Conservation (phyloP, 2,329 filamentous ascomycete genomes). For the Nigrograna mackinnonii region DNA sequence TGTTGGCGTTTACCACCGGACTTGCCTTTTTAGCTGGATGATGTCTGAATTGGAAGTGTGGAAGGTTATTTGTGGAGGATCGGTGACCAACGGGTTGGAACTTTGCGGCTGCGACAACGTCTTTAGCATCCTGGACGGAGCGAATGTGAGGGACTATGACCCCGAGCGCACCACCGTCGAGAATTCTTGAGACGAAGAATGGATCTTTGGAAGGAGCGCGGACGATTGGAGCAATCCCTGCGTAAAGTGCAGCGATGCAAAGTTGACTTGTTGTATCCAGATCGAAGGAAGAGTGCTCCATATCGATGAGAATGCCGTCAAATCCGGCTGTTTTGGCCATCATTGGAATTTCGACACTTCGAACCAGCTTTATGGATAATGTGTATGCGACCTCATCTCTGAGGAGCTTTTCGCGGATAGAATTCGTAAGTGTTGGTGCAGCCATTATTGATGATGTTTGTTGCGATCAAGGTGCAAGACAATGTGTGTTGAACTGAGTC, state of each 20-base stretch:
- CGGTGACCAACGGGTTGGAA: constrained; percentile 43
- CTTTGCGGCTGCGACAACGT: constrained; percentile 42
- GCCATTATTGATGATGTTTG: too few species aligned
- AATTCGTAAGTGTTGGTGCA: too few species aligned
- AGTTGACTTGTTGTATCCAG: constrained; percentile 42
- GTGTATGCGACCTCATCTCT: too few species aligned
- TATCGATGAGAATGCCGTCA: constrained; percentile 49
- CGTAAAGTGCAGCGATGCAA: constrained; percentile 30
- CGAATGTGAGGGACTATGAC: neutral
- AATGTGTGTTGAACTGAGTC: too few species aligned
- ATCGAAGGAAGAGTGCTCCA: constrained; percentile 49
- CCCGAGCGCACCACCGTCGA: neutral
- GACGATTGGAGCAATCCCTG: neutral
- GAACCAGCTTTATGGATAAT: too few species aligned
- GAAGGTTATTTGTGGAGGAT: constrained; percentile 41
- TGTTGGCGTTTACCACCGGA: neutral
- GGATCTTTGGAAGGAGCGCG: neutral
- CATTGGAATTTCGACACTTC: constrained; percentile 21
- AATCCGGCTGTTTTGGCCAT: constrained; percentile 47
- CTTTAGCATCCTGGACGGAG: constrained; percentile 4
- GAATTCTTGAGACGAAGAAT: neutral
- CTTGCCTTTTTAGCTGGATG: constrained; percentile 29
- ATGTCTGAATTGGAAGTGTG: constrained; percentile 39
- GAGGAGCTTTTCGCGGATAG: too few species aligned
- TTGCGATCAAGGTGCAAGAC: too few species aligned